Evolutionary conservation across 805 yeast species (phyloP).

Genomic region (Saccharomycopsis sp.): DNA sequence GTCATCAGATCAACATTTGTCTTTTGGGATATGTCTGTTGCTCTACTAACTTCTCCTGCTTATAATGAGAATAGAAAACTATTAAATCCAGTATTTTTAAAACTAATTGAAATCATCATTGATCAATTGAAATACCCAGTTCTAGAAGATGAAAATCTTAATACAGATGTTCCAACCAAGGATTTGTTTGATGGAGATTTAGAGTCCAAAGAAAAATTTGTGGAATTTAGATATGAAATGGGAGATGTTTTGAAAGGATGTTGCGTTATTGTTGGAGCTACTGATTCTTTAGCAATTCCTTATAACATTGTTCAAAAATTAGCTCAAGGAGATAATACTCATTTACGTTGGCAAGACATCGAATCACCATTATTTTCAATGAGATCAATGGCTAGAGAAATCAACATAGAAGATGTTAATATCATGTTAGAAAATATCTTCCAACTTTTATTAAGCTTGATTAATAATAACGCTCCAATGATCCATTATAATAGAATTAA

Average conservation of each 20-base stretch:
- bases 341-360: conserved; percentile 67
- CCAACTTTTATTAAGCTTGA: conserved; percentile 40
- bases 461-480: conserved; percentile 54
- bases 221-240: conserved; percentile 90
- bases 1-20: conserved; percentile 83
- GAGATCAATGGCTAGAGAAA: conserved; percentile 92
- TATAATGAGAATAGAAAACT: conserved; percentile 25
- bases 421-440: conserved; percentile 58
- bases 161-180: conserved; percentile 17
- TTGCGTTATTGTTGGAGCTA: conserved; percentile 80
- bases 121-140: conserved; percentile 68
- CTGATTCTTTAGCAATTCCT: conserved; percentile 60
- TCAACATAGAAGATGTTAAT: conserved; percentile 49
- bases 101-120: conserved; percentile 51
- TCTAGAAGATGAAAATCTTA: conserved; percentile 21
- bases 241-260: conserved; percentile 97
- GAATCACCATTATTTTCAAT: conserved; percentile 87
- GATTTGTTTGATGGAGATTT: conserved; percentile 53
- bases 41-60: conserved; percentile 32
- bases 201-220: conserved; percentile 86
- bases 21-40: conserved; percentile 82
- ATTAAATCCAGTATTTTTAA: conserved; percentile 44
- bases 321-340: conserved; percentile 21
- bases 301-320: conserved; percentile 27
- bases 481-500: conserved; percentile 42